Conservation (phyloP, 352 stramenopile genomes). For the Phytophthora vignae region DNA sequence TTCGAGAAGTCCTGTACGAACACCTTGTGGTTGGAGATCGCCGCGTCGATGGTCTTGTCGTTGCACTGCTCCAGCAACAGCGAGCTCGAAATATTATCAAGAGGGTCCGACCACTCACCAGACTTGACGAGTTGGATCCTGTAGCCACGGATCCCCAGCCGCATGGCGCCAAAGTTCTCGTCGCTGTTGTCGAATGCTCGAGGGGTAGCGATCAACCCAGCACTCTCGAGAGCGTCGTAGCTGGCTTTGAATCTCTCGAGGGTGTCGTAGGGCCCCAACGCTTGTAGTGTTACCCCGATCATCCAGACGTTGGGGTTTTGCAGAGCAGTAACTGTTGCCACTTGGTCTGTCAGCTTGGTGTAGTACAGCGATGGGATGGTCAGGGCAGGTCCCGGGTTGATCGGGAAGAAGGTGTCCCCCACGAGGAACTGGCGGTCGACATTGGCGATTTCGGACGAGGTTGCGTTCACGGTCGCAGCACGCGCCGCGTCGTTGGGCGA, state of each 20-base stretch:
- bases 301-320: slow-evolving; percentile 30
- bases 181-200: slow-evolving; percentile 46
- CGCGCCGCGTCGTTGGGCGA: no score
- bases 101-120: slow-evolving; percentile 23
- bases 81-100: slow-evolving; percentile 16
- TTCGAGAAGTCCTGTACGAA: slow-evolving; percentile 39
- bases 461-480: no score
- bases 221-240: slow-evolving; percentile 29
- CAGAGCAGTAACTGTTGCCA: slow-evolving; percentile 14
- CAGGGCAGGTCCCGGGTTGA: slow-evolving; percentile 29
- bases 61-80: slow-evolving; percentile 32
- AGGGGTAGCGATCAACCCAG: slow-evolving; percentile 32
- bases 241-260: slow-evolving; percentile 38
- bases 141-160: slow-evolving; percentile 39
- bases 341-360: slow-evolving; percentile 31
- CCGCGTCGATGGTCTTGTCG: slow-evolving; percentile 17
- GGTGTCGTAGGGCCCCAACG: no score
- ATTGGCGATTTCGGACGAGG: no score
- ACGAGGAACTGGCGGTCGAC: no score
- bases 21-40: slow-evolving; percentile 26
- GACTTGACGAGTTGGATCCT: slow-evolving; percentile 35
- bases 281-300: slow-evolving; percentile 20
- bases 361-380: slow-evolving; percentile 33
- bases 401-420: no score
- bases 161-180: slow-evolving; percentile 39